Base-by-base conservation (phyloP, 2,329 filamentous ascomycete species). In the Curvularia eragrostidis region DNA sequence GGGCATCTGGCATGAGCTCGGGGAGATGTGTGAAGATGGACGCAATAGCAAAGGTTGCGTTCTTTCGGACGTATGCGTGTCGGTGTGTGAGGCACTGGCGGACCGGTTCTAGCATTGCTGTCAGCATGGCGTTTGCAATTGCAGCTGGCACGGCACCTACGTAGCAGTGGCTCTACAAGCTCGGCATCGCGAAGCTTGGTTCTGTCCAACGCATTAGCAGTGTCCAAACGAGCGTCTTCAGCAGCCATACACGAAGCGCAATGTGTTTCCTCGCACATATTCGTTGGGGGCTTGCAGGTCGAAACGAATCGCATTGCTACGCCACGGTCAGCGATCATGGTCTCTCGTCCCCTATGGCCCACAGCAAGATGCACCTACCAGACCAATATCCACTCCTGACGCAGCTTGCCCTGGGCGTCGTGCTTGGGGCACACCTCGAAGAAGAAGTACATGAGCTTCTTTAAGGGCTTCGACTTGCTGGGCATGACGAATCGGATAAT, bases 401-500 rank as follows among this genome's bases (percentile, higher is more conserved):
- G 97, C 65, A 99, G 83, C 85, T 98, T 99, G 73, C 95, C 95
- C 75, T 84, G 89, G 52, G 89, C 84, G 79, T 99, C 95, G 57
- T 93, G 88, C 82, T 99, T 99, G 39, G 94, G 95, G 78, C 95
- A 98, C 77, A 98, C 95, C 81, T 99, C 95, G 77, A 98, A 97
- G 83, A 99, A 99, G 79, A 99, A 95, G 81, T 99, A 99, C 54
- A 99, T 86, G 61, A 99, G 85, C 83, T 99, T 99, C 87, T 99
- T 99, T 72, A 99, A 83, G 41, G 90, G 83, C 82, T 99, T 99
- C 79, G 91, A 92, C 83, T 96, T 97, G 63, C 93, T 97, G 13
- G 95, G 95, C 95, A 99, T 99, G 71, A 99, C 93, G 77, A 99
- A 99, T 77, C 95, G 92, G 78, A 99, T 99, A 75, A 99, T 99